Conservation (phyloP, 176 grass and related monocot genomes). For the Oryza coarctata region DNA sequence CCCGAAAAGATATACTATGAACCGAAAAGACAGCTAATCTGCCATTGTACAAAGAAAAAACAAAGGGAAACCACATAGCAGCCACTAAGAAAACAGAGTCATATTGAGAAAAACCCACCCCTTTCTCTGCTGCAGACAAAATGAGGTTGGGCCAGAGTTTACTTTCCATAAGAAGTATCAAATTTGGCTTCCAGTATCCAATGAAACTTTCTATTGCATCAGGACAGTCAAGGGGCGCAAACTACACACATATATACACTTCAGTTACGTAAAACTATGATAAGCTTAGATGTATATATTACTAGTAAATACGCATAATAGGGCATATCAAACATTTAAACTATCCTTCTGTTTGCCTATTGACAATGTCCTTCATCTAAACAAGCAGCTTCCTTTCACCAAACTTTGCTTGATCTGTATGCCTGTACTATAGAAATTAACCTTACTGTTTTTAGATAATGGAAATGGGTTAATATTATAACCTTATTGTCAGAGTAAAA, state of each 20-base stretch:
- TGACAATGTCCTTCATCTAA: not conserved
- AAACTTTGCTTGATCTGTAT: not conserved
- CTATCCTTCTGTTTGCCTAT: not conserved
- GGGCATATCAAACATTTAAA: not conserved
- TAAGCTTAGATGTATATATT: not conserved
- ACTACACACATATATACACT: slow-evolving; percentile 33
- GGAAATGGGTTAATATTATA: not conserved
- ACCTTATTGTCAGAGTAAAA: not conserved
- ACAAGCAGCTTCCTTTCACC: not conserved
- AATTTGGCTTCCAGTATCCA: slow-evolving; percentile 72
- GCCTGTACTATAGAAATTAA: not conserved
- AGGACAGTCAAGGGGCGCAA: slow-evolving; percentile 85
- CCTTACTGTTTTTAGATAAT: not conserved
- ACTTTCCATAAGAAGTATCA: slow-evolving; percentile 88
- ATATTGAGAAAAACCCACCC: slow-evolving; percentile 42
- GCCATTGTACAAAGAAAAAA: not conserved
- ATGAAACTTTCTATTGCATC: slow-evolving; percentile 63
- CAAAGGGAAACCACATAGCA: slow-evolving; percentile 4
- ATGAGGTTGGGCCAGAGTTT: slow-evolving; percentile 98
- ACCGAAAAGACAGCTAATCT: slow-evolving; percentile 3
- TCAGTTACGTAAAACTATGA: not conserved
- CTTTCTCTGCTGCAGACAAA: slow-evolving; percentile 67
- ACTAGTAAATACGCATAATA: not conserved
- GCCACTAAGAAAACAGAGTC: slow-evolving; percentile 18
- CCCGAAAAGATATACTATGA: too few relatives aligned